These are phyloP conservation scores for Rosa lucieae DNA, from an alignment of 306 rosid genomes.

Conservation along the genomic window DNA sequence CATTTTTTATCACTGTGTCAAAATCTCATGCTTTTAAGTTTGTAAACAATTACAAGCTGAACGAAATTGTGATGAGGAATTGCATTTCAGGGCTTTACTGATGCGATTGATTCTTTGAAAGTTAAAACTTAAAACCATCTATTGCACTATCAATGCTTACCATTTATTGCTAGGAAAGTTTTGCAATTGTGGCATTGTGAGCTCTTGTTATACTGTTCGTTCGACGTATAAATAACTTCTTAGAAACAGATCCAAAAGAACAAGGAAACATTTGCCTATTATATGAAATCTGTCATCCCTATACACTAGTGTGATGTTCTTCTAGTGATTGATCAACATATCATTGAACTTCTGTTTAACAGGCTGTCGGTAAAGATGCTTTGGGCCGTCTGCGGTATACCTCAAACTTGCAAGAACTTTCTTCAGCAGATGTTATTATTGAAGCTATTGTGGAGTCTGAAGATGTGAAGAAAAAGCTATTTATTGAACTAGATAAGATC, in stretches of 20 bases:
- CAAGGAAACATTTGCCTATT: not conserved
- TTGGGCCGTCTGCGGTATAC: constrained; percentile 51
- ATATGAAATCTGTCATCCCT: not conserved
- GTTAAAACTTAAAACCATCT: not conserved
- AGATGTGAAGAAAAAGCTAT: constrained; percentile 66
- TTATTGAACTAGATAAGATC: constrained; percentile 57
- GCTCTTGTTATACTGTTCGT: not conserved
- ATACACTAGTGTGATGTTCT: not conserved
- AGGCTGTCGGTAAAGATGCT: constrained; percentile 41
- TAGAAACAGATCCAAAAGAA: not conserved
- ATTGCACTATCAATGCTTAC: not conserved
- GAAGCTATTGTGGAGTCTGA: constrained; percentile 92
- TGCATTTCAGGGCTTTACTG: not conserved
- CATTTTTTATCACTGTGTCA: not conserved
- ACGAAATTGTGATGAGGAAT: not conserved
- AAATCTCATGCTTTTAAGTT: not conserved
- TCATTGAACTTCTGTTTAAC: constrained; percentile 9
- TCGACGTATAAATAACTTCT: not conserved
- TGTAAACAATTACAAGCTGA: not conserved
- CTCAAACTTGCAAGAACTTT: constrained; percentile 58
- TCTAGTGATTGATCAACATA: not conserved
- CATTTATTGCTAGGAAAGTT: not conserved
- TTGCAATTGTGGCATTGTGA: not conserved
- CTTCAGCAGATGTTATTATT: constrained; percentile 58
- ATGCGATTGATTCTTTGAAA: not conserved